Evolutionary conservation across 345 rosid species (phyloP), one percentile per base, ranked within the genome.

Genomic region (Brassica juncea): DNA sequence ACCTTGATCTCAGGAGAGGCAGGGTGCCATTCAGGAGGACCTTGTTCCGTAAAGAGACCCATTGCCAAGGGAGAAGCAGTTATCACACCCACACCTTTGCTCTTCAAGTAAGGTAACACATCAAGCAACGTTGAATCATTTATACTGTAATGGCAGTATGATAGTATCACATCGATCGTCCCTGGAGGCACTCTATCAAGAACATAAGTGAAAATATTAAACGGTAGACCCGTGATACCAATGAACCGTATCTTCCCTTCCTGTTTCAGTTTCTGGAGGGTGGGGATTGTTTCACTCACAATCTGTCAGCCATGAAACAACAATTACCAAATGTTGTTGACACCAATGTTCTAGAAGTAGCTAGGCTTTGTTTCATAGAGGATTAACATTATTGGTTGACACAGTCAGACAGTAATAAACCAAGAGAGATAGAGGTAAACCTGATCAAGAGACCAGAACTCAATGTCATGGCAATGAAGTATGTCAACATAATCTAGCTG

Each of bases 1-100:
- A 90, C 98, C 92, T 91, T 91, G 71, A 95, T 83, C 73, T 95
- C 96, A 30, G 87, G 82, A 7, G 97, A 83, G 68, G 98, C 98
- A 21, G 99, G 98, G 82, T 95, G 99, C 94, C 99, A 93, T 75
- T 90, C 97, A 14, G 99, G 99, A 25, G 98, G 97, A 66, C 98
- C 99, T 67, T 82, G 86, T 68, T 90, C 97, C 0, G 97, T 93
- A 12, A 91, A 91, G 19, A 93, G 94, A 75, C 97, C 94, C 99
- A 93, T 93, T 47, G 98, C 79, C 72, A 95, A 89, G 4, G 98
- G 99, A 11, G 98, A 86, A 60, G 99, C 98, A 77, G 83, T 89
- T 68, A 95, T 93, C 69, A 91, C 84, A 23, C 97, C 98, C 0
- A 93, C 88, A 58, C 89, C 96, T 85, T 95, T 93, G 84, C 84